Evolutionary conservation across 139 green algal genomes (phyloP).

Genomic region (Micractinium sp.): DNA sequence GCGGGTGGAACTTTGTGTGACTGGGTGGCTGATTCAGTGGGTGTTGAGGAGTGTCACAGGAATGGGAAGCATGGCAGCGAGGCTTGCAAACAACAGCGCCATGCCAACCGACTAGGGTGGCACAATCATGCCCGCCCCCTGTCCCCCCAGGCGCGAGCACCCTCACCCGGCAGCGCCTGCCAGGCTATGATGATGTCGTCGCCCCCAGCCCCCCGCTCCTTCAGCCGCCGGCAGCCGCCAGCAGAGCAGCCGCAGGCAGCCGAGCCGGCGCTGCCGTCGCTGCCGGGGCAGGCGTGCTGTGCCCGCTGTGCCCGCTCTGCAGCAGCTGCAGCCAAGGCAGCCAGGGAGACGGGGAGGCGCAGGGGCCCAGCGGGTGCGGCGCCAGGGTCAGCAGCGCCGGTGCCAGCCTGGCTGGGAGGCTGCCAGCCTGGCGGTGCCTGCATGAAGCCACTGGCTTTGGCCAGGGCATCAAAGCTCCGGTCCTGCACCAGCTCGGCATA

Average conservation of each 20-base stretch:
- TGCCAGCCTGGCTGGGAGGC: too few species aligned
- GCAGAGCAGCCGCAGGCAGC: not conserved
- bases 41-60: not conserved
- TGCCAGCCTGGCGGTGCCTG: too few species aligned
- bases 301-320: not conserved
- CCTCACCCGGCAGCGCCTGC: slow-evolving; percentile 23
- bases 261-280: not conserved
- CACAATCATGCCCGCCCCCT: not conserved
- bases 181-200: slow-evolving; percentile 44
- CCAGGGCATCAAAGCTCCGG: slow-evolving; percentile 52
- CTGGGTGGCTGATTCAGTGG: too few species aligned
- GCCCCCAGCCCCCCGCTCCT: not conserved
- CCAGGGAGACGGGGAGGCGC: not conserved
- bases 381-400: not conserved
- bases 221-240: not conserved
- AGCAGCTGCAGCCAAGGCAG: not conserved
- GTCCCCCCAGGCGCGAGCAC: too few species aligned
- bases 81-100: not conserved
- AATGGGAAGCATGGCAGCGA: not conserved
- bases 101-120: not conserved
- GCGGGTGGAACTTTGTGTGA: too few species aligned
- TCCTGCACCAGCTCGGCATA: slow-evolving; percentile 68
- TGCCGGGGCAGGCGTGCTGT: not conserved
- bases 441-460: slow-evolving; percentile 28
- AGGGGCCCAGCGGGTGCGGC: not conserved